Percentiles rank a stretch among this genome's conserved stretches.
These are phyloP conservation scores for Quercus tomentella DNA, from an alignment of 331 rosid species.

Conservation along the genomic window DNA sequence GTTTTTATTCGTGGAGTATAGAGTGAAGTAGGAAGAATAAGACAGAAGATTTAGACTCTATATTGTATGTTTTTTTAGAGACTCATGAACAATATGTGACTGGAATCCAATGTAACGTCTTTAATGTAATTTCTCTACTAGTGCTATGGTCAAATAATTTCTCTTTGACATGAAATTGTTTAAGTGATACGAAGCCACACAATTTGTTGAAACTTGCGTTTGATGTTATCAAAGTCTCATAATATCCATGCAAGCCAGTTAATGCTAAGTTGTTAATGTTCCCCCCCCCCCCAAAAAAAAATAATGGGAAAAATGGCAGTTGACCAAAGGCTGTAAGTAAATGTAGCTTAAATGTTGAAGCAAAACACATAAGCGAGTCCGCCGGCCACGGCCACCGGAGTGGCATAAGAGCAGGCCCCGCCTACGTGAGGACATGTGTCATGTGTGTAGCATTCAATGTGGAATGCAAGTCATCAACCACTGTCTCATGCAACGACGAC, in stretches of 20 bases:
- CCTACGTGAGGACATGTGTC: conserved; percentile 53
- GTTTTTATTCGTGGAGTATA: no score
- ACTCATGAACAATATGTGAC: no score
- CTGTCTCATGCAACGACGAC: neutral
- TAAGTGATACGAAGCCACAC: neutral
- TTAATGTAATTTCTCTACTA: neutral
- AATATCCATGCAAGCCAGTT: neutral
- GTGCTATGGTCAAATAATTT: neutral
- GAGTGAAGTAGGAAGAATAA: no score
- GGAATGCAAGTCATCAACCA: neutral
- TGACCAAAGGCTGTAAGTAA: neutral
- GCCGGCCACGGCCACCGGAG: conserved; percentile 40
- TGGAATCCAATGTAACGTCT: no score
- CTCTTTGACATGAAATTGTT: neutral
- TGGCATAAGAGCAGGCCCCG: conserved; percentile 49
- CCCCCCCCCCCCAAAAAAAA: neutral
- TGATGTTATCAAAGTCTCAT: neutral
- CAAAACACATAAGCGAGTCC: conserved; percentile 28
- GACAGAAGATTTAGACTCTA: no score
- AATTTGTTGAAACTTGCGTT: neutral
- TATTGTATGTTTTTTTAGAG: no score
- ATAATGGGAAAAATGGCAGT: neutral
- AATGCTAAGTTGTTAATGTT: neutral
- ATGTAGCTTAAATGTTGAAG: neutral
- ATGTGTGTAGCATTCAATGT: conserved; percentile 46